Conservation (phyloP, 2,329 filamentous ascomycete genomes). For the Pseudocercospora eumusae region DNA sequence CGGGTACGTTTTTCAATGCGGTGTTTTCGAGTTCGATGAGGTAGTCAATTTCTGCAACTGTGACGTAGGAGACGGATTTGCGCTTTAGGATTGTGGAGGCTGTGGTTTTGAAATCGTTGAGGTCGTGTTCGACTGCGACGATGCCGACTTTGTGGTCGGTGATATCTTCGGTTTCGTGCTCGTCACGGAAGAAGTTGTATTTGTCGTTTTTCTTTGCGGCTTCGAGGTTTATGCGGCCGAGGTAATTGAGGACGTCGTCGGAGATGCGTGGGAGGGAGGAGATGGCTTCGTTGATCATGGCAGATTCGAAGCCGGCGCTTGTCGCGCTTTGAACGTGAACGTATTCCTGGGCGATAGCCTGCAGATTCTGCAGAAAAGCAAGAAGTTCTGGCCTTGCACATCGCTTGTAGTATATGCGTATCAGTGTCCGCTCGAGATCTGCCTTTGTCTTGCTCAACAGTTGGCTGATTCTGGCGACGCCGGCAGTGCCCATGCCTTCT, state of each 20-base stretch:
- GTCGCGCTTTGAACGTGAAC: conserved; percentile 63
- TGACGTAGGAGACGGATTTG: conserved; percentile 73
- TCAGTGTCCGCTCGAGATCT: conserved; percentile 89
- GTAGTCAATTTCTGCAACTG: conserved; percentile 88
- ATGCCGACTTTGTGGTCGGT: conserved; percentile 90
- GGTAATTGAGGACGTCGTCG: conserved; percentile 68
- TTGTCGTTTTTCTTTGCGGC: conserved; percentile 88
- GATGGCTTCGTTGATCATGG: conserved; percentile 70
- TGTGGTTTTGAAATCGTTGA: conserved; percentile 71
- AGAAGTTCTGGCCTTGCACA: conserved; percentile 88
- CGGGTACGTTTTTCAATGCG: conserved; percentile 82
- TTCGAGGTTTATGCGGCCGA: conserved; percentile 81
- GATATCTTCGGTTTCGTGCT: conserved; percentile 85
- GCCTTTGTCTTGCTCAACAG: conserved; percentile 71
- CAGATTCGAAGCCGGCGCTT: conserved; percentile 71
- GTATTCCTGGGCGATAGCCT: conserved; percentile 78
- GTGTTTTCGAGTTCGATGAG: conserved; percentile 87
- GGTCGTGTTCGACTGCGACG: conserved; percentile 84
- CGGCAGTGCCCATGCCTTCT: conserved; percentile 63
- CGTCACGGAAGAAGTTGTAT: conserved; percentile 87
- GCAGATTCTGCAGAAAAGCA: conserved; percentile 79
- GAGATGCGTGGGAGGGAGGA: conserved; percentile 74
- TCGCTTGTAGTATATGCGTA: conserved; percentile 96
- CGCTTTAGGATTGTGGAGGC: conserved; percentile 73
- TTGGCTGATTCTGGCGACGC: conserved; percentile 71